Evolutionary conservation across 148 eudicot genomes (phyloP).

Genomic region (Spergularia marina): DNA sequence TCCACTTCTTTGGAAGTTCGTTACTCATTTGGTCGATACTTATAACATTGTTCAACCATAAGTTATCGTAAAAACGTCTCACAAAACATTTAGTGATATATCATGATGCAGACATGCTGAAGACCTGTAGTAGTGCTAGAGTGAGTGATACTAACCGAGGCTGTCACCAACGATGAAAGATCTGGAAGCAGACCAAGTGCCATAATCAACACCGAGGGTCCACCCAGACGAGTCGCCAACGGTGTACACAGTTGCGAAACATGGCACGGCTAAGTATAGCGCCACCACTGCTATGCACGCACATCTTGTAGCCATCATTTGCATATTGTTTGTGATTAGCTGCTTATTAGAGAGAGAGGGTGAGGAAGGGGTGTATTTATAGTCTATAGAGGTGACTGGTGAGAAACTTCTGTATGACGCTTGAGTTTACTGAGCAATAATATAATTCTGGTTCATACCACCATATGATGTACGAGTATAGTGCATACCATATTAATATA

Average conservation of each 20-base stretch:
- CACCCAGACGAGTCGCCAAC: conserved; percentile 83
- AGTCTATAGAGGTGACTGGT: too few species aligned
- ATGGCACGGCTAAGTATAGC: conserved; percentile 29
- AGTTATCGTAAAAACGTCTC: neutral
- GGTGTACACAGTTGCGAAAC: conserved; percentile 55
- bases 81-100: too few species aligned
- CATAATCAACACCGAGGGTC: conserved; percentile 54
- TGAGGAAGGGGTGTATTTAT: neutral
- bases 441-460: too few species aligned
- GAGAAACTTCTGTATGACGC: too few species aligned
- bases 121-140: neutral
- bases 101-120: neutral
- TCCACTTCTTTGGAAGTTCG: too few species aligned
- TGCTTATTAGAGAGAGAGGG: conserved; percentile 7
- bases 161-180: conserved; percentile 65
- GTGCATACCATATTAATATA: too few species aligned
- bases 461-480: too few species aligned
- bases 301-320: conserved; percentile 10
- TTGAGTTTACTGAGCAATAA: too few species aligned
- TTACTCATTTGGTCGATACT: too few species aligned
- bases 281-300: neutral
- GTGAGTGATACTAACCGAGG: conserved; percentile 47
- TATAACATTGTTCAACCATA: neutral
- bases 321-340: neutral
- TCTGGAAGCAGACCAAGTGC: conserved; percentile 61